Evolutionary conservation across 345 rosid genomes (phyloP).

Genomic region (Streptanthus diversifolius): DNA sequence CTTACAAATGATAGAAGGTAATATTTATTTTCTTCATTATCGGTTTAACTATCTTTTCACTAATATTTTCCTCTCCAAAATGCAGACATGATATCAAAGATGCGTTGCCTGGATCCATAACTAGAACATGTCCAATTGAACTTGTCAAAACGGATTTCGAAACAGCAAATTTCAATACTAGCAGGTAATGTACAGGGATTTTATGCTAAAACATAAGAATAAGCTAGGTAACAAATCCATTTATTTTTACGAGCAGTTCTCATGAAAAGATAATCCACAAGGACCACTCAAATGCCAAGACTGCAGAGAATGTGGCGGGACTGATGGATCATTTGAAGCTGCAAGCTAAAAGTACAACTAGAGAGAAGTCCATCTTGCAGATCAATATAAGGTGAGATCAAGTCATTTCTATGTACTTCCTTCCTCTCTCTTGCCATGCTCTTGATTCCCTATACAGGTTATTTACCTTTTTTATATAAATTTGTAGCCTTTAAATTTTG

Average conservation of each 20-base stretch:
- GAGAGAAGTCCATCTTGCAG: slow-evolving; percentile 38
- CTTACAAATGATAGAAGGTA: slow-evolving; percentile 26
- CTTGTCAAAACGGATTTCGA: slow-evolving; percentile 33
- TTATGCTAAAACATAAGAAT: slow-evolving; percentile 6
- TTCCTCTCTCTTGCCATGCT: background rate
- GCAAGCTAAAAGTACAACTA: slow-evolving; percentile 38
- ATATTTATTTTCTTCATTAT: background rate
- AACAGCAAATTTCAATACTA: slow-evolving; percentile 28
- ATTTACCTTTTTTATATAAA: background rate
- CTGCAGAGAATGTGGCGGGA: slow-evolving; percentile 32
- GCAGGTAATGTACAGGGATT: slow-evolving; percentile 34
- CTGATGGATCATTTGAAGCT: slow-evolving; percentile 30
- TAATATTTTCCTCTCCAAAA: slow-evolving; percentile 14
- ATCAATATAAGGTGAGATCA: slow-evolving; percentile 39
- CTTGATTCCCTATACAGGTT: background rate
- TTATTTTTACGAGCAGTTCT: slow-evolving; percentile 11
- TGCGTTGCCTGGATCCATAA: slow-evolving; percentile 33
- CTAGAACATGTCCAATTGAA: slow-evolving; percentile 20
- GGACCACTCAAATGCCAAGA: slow-evolving; percentile 30
- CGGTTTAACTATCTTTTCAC: background rate
- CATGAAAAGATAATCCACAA: slow-evolving; percentile 32
- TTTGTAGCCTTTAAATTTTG: background rate
- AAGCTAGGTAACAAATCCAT: background rate
- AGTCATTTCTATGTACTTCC: background rate
- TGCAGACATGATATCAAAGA: slow-evolving; percentile 32